Conservation (phyloP, 192 early-diverging fungal genomes). For the Coemansia nantahalensis region DNA sequence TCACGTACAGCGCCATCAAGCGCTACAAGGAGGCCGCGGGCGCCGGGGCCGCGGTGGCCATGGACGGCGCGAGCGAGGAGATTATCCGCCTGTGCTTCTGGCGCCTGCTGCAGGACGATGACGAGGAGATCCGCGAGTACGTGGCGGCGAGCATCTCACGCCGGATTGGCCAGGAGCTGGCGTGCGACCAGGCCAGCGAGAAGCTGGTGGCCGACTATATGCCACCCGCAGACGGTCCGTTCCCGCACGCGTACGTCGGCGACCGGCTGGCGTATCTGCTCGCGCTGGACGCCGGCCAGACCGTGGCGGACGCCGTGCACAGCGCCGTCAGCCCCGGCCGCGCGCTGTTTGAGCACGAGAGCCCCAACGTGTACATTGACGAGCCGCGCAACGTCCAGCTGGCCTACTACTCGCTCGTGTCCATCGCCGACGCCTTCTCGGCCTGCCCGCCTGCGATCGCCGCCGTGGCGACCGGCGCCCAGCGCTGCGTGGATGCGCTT, state of each 20-base stretch:
- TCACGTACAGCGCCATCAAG: slow-evolving; percentile 41
- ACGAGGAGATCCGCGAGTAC: slow-evolving; percentile 69
- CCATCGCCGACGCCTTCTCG: slow-evolving; percentile 9
- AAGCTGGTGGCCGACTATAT: slow-evolving; percentile 57
- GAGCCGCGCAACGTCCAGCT: slow-evolving; percentile 63
- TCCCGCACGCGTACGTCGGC: slow-evolving; percentile 34
- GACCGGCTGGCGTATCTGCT: slow-evolving; percentile 30
- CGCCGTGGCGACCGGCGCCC: not conserved
- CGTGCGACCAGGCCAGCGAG: slow-evolving; percentile 52
- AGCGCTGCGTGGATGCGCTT: slow-evolving; percentile 34
- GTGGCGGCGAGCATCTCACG: slow-evolving; percentile 59
- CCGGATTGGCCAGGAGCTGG: slow-evolving; percentile 35
- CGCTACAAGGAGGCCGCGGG: slow-evolving; percentile 15
- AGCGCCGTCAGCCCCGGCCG: slow-evolving; percentile 42
- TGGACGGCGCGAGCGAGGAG: slow-evolving; percentile 39
- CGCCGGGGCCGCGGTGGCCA: slow-evolving; percentile 1
- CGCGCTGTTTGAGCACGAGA: slow-evolving; percentile 77
- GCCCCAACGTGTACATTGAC: slow-evolving; percentile 73
- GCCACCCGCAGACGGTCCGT: slow-evolving; percentile 39
- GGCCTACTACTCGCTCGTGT: slow-evolving; percentile 42
- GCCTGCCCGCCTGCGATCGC: not conserved
- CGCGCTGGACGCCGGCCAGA: not conserved
- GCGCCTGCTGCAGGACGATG: slow-evolving; percentile 70
- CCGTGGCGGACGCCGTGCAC: slow-evolving; percentile 5
- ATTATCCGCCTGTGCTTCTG: slow-evolving; percentile 53